A percentile compares a stretch with the other conserved stretches of the same genome.
Evolutionary conservation across 768 basidiomycete species (phyloP).

Genomic region (Sarcodon sp.): DNA sequence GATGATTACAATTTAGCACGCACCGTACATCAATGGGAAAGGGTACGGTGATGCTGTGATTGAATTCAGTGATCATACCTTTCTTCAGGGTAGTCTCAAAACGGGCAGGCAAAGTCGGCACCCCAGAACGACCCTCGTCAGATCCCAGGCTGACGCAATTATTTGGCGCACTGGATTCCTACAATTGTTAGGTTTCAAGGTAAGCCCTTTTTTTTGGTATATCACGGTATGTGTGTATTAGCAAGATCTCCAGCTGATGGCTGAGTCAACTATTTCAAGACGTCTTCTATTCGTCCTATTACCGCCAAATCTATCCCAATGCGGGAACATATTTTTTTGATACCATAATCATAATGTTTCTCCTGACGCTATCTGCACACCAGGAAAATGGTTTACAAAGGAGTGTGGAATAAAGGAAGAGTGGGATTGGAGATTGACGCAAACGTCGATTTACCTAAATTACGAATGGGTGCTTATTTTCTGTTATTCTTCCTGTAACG

Average conservation of each 20-base stretch:
- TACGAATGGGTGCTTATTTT: too few relatives aligned
- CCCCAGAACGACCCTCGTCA: conserved; percentile 90
- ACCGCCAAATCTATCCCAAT: conserved; percentile 41
- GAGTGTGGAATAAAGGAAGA: too few relatives aligned
- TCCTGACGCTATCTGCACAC: background rate
- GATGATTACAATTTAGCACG: conserved; percentile 97
- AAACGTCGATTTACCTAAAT: conserved; percentile 17
- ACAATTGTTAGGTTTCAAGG: too few relatives aligned
- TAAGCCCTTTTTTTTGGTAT: too few relatives aligned
- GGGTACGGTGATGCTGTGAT: conserved; percentile 38
- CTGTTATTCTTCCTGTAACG: too few relatives aligned
- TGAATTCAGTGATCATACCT: conserved; percentile 66
- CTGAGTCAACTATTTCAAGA: conserved; percentile 11
- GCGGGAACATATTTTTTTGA: conserved; percentile 21
- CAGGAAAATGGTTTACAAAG: conserved; percentile 1
- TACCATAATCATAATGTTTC: conserved; percentile 8
- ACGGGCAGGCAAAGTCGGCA: conserved; percentile 66
- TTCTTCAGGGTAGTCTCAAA: conserved; percentile 73
- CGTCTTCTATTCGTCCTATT: conserved; percentile 49
- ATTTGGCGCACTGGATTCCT: conserved; percentile 80
- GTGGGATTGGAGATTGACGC: conserved; percentile 27
- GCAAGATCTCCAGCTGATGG: background rate
- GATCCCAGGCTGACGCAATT: conserved; percentile 86
- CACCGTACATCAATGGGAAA: background rate
- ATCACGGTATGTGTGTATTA: conserved; percentile 5